Base-by-base conservation (phyloP, 192 early-diverging fungal species). In the Backusella tuberculispora region DNA sequence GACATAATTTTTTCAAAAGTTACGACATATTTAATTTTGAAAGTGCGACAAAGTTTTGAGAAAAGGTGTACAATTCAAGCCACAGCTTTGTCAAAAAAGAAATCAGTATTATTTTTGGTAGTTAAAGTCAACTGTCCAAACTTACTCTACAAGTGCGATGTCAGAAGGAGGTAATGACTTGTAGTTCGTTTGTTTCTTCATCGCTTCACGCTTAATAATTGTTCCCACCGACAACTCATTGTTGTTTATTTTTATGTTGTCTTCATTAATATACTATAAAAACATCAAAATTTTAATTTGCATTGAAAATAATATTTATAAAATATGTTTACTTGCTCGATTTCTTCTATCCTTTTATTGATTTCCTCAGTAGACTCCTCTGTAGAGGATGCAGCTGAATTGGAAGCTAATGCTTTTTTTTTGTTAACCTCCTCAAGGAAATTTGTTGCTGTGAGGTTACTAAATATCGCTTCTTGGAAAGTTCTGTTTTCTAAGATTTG, bases 1-100 rank as follows among this genome's bases (percentile, higher is more conserved):
- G n/a, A n/a, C n/a, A n/a, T n/a, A n/a, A n/a, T n/a, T n/a, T n/a
- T n/a, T n/a, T n/a, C n/a, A n/a, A n/a, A n/a, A n/a, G n/a, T n/a
- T n/a, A n/a, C n/a, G n/a, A n/a, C n/a, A n/a, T n/a, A n/a, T n/a
- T n/a, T n/a, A n/a, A n/a, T n/a, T n/a, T n/a, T n/a, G n/a, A n/a
- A n/a, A n/a, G n/a, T n/a, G n/a, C n/a, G n/a, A n/a, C n/a, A n/a
- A n/a, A n/a, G n/a, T n/a, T n/a, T n/a, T n/a, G n/a, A n/a, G n/a
- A n/a, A n/a, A n/a, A 48, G n/a, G 48, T 15, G 14, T 50, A 2
- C 13, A 50, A 2, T 50, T 50, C 0, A 50, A 2, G 13, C 48
- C 48, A 17, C 48, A 50, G 48, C 48, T 50, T 50, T 50, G 15
- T 50, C 48, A 50, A 50, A 50, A 50, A 50, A 50, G 15, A 50